phyloP scores from a whole-genome alignment of 2,329 filamentous ascomycete genomes.

The Drechslerella dactyloides region DNA sequence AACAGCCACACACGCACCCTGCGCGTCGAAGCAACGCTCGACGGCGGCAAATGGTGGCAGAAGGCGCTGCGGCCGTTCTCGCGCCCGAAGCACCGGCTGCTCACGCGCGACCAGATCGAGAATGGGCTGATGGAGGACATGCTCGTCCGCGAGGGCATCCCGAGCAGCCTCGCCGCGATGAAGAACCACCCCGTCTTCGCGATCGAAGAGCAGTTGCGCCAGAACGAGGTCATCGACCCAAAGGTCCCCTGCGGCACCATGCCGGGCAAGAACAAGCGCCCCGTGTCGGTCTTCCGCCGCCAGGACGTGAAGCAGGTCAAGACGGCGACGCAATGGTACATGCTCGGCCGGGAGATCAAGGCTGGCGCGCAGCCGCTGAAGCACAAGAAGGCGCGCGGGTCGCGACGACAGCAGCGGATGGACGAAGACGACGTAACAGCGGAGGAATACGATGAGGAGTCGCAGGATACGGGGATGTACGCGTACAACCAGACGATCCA shows the following conservation, averaged over 20 bases:
- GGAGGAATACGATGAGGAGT: slow-evolving; percentile 57
- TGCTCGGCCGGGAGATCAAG: slow-evolving; percentile 79
- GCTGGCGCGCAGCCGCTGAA: slow-evolving; percentile 82
- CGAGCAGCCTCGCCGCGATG: slow-evolving; percentile 83
- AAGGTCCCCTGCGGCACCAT: slow-evolving; percentile 78
- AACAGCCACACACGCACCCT: slow-evolving; percentile 85
- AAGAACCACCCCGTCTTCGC: slow-evolving; percentile 79
- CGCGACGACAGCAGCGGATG: slow-evolving; percentile 52
- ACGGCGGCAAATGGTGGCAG: slow-evolving; percentile 66
- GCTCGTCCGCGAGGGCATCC: slow-evolving; percentile 80
- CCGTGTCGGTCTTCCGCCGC: slow-evolving; percentile 73
- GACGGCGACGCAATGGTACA: slow-evolving; percentile 88
- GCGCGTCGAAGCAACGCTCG: slow-evolving; percentile 73
- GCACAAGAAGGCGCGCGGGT: slow-evolving; percentile 66
- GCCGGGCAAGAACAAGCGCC: slow-evolving; percentile 66
- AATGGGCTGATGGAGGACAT: slow-evolving; percentile 74
- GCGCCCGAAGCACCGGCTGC: slow-evolving; percentile 16
- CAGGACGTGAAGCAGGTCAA: slow-evolving; percentile 78
- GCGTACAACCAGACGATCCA: slow-evolving; percentile 62
- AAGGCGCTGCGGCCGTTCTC: slow-evolving; percentile 58
- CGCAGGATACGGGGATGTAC: slow-evolving; percentile 64
- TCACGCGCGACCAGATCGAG: slow-evolving; percentile 82
- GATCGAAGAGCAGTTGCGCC: slow-evolving; percentile 80
- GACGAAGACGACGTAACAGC: slow-evolving; percentile 49
- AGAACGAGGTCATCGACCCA: slow-evolving; percentile 81